Conservation (phyloP, 225 moss, liverwort and hornwort genomes). For the Takakia lepidozioides region DNA sequence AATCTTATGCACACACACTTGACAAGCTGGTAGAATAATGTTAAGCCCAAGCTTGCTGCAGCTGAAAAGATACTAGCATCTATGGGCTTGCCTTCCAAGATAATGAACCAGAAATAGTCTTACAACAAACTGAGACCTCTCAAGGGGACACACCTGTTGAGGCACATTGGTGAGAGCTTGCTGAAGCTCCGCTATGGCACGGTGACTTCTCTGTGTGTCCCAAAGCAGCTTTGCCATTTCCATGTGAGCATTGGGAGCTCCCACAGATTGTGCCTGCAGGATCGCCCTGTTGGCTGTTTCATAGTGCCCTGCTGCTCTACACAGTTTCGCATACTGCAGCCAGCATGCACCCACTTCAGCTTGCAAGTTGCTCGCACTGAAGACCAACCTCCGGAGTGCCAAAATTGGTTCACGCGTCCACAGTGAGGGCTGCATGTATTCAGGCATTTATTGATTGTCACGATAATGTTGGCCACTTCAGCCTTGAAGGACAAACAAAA, state of each 20-base stretch:
- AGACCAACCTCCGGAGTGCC: conserved; percentile 80
- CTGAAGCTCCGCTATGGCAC: conserved; percentile 92
- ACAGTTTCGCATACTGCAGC: conserved; percentile 98
- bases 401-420: conserved; percentile 96
- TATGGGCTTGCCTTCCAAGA: too few relatives aligned
- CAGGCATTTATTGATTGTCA: too few relatives aligned
- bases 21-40: too few relatives aligned
- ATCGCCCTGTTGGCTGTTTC: conserved; percentile 97
- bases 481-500: too few relatives aligned
- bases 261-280: conserved; percentile 83
- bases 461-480: too few relatives aligned
- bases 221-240: conserved; percentile 99
- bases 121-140: too few relatives aligned
- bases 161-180: conserved; percentile 70
- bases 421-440: conserved; percentile 79
- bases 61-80: too few relatives aligned
- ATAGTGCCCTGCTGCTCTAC: conserved; percentile 93
- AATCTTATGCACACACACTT: too few relatives aligned
- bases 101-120: too few relatives aligned
- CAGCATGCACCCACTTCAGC: conserved; percentile 97
- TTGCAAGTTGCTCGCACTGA: conserved; percentile 61
- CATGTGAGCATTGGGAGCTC: conserved; percentile 93
- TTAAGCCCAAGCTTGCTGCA: too few relatives aligned
- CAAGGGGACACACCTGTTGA: conserved; percentile 35
- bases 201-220: conserved; percentile 94